These are phyloP conservation scores for Cordyceps tenuipes DNA, from an alignment of 2,329 filamentous ascomycete species.

Conservation along the genomic window DNA sequence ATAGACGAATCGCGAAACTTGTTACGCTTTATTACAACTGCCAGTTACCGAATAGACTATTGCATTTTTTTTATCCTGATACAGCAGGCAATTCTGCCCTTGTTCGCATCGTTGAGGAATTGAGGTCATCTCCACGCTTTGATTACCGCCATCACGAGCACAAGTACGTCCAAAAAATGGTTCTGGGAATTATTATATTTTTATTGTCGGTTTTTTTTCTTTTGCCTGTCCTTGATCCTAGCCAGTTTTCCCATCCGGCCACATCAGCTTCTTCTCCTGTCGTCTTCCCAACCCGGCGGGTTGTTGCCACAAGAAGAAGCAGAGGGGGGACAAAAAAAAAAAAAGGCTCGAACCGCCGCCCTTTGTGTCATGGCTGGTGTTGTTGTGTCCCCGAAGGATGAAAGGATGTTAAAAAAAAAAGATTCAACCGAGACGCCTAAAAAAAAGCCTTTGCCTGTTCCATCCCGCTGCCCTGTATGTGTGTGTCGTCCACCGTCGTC, in stretches of 20 bases:
- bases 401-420: background rate
- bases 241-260: background rate
- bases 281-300: background rate
- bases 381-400: background rate
- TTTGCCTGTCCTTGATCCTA: background rate
- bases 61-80: too few species aligned
- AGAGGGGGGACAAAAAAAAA: too few species aligned
- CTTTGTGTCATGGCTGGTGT: background rate
- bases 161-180: background rate
- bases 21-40: too few species aligned
- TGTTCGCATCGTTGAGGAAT: background rate
- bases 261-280: background rate
- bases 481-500: background rate
- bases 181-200: slow-evolving; percentile 1
- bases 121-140: background rate
- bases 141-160: background rate
- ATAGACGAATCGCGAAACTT: too few species aligned
- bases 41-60: too few species aligned
- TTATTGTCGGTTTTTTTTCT: background rate
- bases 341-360: background rate
- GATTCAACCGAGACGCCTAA: background rate
- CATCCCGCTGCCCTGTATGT: background rate
- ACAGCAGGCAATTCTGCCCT: too few species aligned
- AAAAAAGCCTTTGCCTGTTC: background rate
- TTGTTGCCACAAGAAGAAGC: too few species aligned